Percentiles rank a stretch among this genome's conserved stretches.
phyloP scores from a whole-genome alignment of 495 filamentous ascomycete genomes.

The Daldinia vernicosa region DNA sequence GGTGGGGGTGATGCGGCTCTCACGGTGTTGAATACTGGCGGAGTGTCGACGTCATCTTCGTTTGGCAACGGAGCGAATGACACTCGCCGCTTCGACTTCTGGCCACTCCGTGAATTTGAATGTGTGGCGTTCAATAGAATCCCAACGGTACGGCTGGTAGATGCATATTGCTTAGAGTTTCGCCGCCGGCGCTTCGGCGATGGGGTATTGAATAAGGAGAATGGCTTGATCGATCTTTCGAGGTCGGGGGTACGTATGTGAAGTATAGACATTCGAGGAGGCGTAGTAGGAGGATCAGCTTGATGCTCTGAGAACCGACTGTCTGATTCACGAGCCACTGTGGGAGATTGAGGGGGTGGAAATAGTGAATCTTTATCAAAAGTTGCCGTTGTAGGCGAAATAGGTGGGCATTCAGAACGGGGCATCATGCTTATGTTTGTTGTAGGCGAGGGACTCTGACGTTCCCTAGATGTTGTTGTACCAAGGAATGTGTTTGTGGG shows the following conservation, averaged over 20 bases:
- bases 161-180: conserved; percentile 7
- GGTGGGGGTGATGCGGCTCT: conserved; percentile 44
- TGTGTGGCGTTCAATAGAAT: conserved; percentile 25
- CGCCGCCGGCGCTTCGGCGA: conserved; percentile 23
- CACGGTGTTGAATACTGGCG: not conserved
- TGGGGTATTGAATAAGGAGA: conserved; percentile 41
- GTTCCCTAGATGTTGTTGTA: not conserved
- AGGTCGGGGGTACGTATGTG: conserved; percentile 32
- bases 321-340: not conserved
- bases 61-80: conserved; percentile 37
- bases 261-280: conserved; percentile 3
- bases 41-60: conserved; percentile 10
- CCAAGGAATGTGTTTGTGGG: not conserved
- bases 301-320: not conserved
- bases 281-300: conserved; percentile 18
- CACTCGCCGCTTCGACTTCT: conserved; percentile 31
- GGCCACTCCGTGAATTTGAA: conserved; percentile 13
- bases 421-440: not conserved
- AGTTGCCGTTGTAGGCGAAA: not conserved
- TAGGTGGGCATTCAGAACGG: not conserved
- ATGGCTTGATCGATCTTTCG: conserved; percentile 41
- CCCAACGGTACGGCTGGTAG: not conserved
- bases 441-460: conserved; percentile 16
- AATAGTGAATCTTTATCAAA: not conserved
- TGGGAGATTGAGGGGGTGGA: not conserved